A percentile compares a stretch with the other conserved stretches of the same genome.
Conservation (phyloP, 495 filamentous ascomycete genomes). For the Barbatosphaeria neglecta region DNA sequence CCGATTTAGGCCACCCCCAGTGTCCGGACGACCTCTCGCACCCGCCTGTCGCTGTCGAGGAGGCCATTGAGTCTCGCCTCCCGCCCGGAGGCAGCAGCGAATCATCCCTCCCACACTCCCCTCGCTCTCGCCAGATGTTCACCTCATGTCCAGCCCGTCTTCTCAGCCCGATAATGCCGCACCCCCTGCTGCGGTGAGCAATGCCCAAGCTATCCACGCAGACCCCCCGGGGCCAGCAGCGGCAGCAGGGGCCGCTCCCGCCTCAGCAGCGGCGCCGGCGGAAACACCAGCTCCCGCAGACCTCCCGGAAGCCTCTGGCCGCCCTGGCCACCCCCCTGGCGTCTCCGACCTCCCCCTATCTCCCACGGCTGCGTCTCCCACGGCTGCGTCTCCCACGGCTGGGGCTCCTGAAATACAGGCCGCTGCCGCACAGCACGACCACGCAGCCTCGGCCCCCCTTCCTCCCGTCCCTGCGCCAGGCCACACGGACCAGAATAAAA, state of each 20-base stretch:
- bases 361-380: too few species aligned
- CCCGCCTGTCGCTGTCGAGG: neutral
- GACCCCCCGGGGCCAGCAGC: conserved; percentile 12
- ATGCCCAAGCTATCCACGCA: conserved; percentile 13
- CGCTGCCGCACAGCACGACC: conserved; percentile 17
- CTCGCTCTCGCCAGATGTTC: conserved; percentile 32
- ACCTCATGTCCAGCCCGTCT: conserved; percentile 38
- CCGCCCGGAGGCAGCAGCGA: conserved; percentile 2
- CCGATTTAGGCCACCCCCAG: neutral
- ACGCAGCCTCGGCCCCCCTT: conserved; percentile 14
- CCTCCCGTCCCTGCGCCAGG: conserved; percentile 11
- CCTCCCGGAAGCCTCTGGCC: neutral
- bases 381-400: conserved; percentile 1
- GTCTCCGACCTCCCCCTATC: too few species aligned
- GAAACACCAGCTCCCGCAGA: neutral
- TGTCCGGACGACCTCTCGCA: neutral
- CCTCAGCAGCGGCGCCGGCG: neutral
- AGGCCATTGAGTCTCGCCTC: neutral
- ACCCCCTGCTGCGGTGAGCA: conserved; percentile 36
- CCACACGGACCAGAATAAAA: conserved; percentile 35
- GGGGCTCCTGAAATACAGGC: conserved; percentile 10
- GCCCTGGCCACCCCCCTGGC: too few species aligned
- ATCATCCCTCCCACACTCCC: conserved; percentile 19
- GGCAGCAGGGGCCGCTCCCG: conserved; percentile 13
- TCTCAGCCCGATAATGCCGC: conserved; percentile 36